Conservation (phyloP, 2,329 filamentous ascomycete species). For the Trichophyton equinum region DNA sequence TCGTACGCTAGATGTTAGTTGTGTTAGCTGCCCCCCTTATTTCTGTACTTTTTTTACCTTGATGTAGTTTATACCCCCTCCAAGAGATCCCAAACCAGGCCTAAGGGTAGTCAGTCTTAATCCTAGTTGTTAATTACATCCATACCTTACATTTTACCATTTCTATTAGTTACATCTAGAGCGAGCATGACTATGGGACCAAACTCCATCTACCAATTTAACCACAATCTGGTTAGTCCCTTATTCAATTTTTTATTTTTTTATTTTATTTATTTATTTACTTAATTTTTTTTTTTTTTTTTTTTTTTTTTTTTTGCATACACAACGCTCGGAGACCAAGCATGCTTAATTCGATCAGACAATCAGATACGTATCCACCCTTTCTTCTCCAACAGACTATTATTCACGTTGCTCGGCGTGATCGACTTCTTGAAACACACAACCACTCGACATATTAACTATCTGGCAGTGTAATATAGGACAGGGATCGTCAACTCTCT, state of each 20-base stretch:
- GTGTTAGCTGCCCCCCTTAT: background rate
- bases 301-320: too few species aligned
- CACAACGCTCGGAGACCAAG: background rate
- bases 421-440: background rate
- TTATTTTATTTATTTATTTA: too few species aligned
- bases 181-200: too few species aligned
- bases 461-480: background rate
- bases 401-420: too few species aligned
- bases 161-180: too few species aligned
- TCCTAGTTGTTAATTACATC: background rate
- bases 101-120: background rate
- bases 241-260: too few species aligned
- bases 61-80: constrained; percentile 3
- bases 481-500: background rate
- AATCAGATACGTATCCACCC: background rate
- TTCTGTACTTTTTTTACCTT: background rate
- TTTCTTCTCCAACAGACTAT: background rate
- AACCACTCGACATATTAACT: background rate
- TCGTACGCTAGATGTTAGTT: background rate
- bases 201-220: too few species aligned
- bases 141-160: background rate
- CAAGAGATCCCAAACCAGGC: background rate
- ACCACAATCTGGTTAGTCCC: too few species aligned
- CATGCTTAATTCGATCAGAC: background rate
- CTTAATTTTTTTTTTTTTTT: too few species aligned